Evolutionary conservation across 192 early-diverging fungal genomes (phyloP), one percentile per base, ranked within the genome.

Genomic region (Phycomyces blakesleeanus): DNA sequence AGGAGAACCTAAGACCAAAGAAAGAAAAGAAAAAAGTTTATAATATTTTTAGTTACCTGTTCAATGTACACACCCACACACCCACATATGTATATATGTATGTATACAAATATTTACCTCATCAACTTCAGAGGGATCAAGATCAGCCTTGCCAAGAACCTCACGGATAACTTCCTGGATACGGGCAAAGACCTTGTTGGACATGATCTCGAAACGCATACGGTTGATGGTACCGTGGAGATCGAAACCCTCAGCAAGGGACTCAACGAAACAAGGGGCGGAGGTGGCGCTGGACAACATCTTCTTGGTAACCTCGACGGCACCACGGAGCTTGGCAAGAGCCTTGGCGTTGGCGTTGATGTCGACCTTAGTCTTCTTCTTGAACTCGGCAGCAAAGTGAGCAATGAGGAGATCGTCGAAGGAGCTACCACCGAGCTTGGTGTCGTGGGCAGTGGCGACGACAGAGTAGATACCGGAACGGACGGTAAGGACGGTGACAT

Each of bases 221-320:
- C 95, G 85, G 72, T 86, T 88, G 67, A 98, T 81, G 37, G 80
- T 82, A 16, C 82, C 81, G 77, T 94, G 88, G 72, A 89, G 92
- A 78, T 98, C 96, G 59, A 94, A 66, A 56, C 96, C 96, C 18
- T 95, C 93, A 55, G 85, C 87, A 56, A 98, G 79, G 37, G 89
- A 90, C 75, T 98, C 96, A 41, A 97, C 92, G 6, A 88, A 87
- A 78, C 96, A 98, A 49, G 94, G 91, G 29, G 95, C 93, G 51
- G 82, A 81, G 71, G 84, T 83, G 34, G 85, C 81, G 38, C 85
- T 83, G 44, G 93, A 86, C 50, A 98, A 81, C 66, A 90, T 89
- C 63, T 90, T 87, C 85, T 97, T 97, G 65, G 96, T 97, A 57
- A 86, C 78, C 79, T 98, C 96, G 44, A 88, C 91, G 26, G 93